phyloP scores from a whole-genome alignment of 352 stramenopile genomes.

The Globisporangium orthogonon region DNA sequence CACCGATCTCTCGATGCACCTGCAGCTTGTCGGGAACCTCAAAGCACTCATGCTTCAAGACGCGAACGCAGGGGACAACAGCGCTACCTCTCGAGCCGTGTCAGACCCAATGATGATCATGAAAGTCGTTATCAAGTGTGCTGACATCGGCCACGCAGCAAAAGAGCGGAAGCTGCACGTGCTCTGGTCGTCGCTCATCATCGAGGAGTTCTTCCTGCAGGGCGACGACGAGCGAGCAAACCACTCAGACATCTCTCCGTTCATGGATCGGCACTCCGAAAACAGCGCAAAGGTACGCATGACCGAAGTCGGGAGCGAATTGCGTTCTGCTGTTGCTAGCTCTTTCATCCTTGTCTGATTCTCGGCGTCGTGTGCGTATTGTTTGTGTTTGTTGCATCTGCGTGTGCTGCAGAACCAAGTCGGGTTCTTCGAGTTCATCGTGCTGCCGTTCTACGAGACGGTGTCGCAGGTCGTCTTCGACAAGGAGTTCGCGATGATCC shows the following conservation, averaged over 20 bases:
- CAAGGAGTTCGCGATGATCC: conserved; percentile 60
- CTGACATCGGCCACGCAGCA: conserved; percentile 91
- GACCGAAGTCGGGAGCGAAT: neutral
- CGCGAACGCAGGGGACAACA: conserved; percentile 21
- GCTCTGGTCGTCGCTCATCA: conserved; percentile 90
- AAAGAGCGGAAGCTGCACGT: conserved; percentile 82
- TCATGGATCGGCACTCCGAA: conserved; percentile 88
- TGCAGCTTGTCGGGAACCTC: conserved; percentile 71
- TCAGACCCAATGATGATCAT: conserved; percentile 85
- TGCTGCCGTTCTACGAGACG: conserved; percentile 76
- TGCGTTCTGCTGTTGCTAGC: no score
- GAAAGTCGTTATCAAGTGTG: conserved; percentile 86
- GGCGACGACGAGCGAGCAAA: conserved; percentile 90
- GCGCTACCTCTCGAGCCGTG: conserved; percentile 20
- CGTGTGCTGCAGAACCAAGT: conserved; percentile 60
- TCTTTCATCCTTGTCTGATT: no score
- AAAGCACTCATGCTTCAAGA: conserved; percentile 75
- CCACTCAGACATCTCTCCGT: conserved; percentile 86
- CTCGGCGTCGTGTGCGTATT: neutral
- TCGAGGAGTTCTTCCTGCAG: conserved; percentile 94
- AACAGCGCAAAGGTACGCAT: conserved; percentile 75
- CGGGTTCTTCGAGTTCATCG: conserved; percentile 84
- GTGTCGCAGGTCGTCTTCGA: conserved; percentile 73
- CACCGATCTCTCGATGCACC: conserved; percentile 79
- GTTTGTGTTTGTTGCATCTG: no score